Conservation (phyloP, 2,329 filamentous ascomycete genomes). For the Salinomyces thailandicus region DNA sequence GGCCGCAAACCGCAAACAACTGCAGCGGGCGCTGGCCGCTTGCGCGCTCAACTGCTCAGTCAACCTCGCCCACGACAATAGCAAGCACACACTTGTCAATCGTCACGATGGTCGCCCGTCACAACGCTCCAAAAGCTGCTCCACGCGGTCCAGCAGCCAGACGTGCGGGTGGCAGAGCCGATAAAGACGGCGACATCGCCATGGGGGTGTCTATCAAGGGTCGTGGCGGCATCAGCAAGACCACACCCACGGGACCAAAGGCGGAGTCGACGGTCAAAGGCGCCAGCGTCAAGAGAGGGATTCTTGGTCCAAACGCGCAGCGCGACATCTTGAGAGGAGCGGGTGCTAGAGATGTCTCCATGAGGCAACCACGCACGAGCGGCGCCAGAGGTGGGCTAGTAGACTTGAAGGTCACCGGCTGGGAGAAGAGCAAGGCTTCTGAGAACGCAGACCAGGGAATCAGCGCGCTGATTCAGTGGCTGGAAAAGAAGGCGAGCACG, state of each 20-base stretch:
- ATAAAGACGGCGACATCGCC: slow-evolving; percentile 52
- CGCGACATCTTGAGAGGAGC: slow-evolving; percentile 23
- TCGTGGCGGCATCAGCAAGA: slow-evolving; percentile 21
- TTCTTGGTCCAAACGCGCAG: slow-evolving; percentile 16
- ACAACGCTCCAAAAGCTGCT: slow-evolving; percentile 8
- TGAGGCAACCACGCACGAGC: slow-evolving; percentile 12
- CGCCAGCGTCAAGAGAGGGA: slow-evolving; percentile 9
- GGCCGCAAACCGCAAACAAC: background rate
- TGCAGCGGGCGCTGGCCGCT: background rate
- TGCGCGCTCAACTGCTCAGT: background rate
- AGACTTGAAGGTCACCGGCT: slow-evolving; percentile 32
- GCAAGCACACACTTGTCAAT: background rate
- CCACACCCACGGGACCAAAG: slow-evolving; percentile 12
- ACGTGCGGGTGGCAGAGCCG: slow-evolving; percentile 24
- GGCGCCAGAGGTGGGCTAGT: slow-evolving; percentile 14
- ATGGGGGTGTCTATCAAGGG: slow-evolving; percentile 42
- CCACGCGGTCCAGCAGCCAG: slow-evolving; percentile 12
- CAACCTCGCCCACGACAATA: background rate
- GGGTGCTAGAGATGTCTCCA: slow-evolving; percentile 19
- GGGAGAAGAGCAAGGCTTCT: slow-evolving; percentile 30
- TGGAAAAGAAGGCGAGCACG: slow-evolving; percentile 30
- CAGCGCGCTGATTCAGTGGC: slow-evolving; percentile 29
- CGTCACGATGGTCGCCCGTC: slow-evolving; percentile 11
- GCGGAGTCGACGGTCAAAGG: slow-evolving; percentile 13
- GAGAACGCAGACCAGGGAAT: slow-evolving; percentile 26